These are phyloP conservation scores for Ophidiomyces ophidiicola DNA, from an alignment of 2,329 filamentous ascomycete species.

Conservation along the genomic window DNA sequence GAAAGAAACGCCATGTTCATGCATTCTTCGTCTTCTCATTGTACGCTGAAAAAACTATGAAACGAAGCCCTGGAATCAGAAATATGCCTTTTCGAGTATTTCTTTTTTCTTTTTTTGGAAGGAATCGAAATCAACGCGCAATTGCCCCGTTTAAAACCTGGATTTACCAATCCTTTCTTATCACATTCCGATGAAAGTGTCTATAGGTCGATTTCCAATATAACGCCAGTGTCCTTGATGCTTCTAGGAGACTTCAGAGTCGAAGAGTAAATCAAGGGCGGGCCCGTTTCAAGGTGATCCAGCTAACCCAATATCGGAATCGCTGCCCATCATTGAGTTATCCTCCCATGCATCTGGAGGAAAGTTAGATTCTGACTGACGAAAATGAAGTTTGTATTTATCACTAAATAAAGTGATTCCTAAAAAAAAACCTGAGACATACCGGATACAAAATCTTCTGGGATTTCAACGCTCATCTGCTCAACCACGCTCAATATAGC, in stretches of 20 bases:
- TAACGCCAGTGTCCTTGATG: no score
- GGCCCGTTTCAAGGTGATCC: constrained; percentile 27
- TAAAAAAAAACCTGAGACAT: constrained; percentile 15
- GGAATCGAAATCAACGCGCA: no score
- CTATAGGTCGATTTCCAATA: no score
- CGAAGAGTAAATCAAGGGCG: background rate
- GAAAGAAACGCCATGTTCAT: background rate
- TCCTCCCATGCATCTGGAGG: constrained; percentile 34
- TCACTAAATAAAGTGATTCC: constrained; percentile 8
- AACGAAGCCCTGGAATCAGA: no score
- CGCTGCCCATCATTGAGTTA: constrained; percentile 30
- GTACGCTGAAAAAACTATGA: no score
- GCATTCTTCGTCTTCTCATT: no score
- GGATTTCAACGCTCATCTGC: constrained; percentile 27
- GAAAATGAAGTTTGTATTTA: constrained; percentile 17
- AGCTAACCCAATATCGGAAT: constrained; percentile 30
- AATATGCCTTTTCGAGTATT: no score
- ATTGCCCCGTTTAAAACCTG: no score
- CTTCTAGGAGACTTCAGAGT: background rate
- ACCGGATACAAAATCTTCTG: constrained; percentile 33
- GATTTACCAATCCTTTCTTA: no score
- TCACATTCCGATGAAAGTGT: no score
- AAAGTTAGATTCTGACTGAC: constrained; percentile 28
- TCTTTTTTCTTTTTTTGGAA: no score
- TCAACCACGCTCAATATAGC: constrained; percentile 25